Percentiles rank a stretch among this genome's conserved stretches.
Conservation (phyloP, 2,329 filamentous ascomycete genomes). For the Septoria petroselini region DNA sequence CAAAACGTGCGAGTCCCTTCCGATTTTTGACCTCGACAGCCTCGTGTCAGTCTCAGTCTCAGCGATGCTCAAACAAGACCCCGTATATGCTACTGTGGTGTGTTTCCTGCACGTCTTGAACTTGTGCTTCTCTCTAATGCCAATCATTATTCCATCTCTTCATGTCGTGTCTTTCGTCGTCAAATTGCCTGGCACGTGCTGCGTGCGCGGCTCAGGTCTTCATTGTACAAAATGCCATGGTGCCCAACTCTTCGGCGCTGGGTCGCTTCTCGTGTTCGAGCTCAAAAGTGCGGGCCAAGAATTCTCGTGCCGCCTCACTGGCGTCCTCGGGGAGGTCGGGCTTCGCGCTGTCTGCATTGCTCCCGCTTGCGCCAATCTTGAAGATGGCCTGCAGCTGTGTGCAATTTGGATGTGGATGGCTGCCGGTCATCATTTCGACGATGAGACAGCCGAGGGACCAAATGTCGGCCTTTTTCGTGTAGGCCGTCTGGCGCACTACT, state of each 20-base stretch:
- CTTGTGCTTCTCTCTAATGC: background rate
- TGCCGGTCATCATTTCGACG: slow-evolving; percentile 98
- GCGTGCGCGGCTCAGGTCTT: slow-evolving; percentile 24
- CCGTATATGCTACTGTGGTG: background rate
- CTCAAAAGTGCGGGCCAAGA: slow-evolving; percentile 88
- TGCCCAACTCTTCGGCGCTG: slow-evolving; percentile 84
- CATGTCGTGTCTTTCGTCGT: background rate
- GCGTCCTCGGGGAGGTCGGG: slow-evolving; percentile 86
- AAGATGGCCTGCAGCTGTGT: slow-evolving; percentile 97
- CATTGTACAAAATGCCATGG: slow-evolving; percentile 63
- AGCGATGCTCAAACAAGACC: background rate
- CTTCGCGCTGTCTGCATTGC: slow-evolving; percentile 56
- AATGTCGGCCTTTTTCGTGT: slow-evolving; percentile 97
- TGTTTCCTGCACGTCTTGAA: background rate
- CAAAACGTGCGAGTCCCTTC: background rate
- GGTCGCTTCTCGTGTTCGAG: slow-evolving; percentile 90
- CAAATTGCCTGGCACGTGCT: background rate
- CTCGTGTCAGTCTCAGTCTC: background rate
- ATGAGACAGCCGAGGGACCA: slow-evolving; percentile 96
- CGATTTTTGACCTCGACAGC: background rate
- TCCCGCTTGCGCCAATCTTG: slow-evolving; percentile 79
- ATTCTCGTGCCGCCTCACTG: slow-evolving; percentile 77
- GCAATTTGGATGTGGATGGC: slow-evolving; percentile 93
- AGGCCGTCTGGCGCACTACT: slow-evolving; percentile 95
- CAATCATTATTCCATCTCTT: background rate